phyloP scores from a whole-genome alignment of 768 basidiomycete genomes.

The Tylopilus subfusipes region DNA sequence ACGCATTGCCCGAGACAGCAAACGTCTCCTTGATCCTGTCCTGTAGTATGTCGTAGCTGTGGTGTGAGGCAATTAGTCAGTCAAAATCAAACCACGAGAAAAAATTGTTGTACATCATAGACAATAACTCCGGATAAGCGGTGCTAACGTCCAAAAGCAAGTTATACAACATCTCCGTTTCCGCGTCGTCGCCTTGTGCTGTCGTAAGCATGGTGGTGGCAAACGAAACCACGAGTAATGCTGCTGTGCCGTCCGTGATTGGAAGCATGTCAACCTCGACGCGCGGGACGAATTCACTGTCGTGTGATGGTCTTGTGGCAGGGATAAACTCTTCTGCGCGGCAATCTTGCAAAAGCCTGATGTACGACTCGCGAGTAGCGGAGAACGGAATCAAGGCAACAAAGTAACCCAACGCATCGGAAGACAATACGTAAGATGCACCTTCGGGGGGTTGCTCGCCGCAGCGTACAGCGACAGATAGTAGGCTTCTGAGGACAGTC shows the following conservation, averaged over 20 bases:
- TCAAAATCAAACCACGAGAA: not conserved
- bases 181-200: conserved; percentile 75
- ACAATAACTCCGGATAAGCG: conserved; percentile 66
- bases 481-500: conserved; percentile 56
- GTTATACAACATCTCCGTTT: conserved; percentile 76
- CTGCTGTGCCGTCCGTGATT: conserved; percentile 56
- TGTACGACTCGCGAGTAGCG: conserved; percentile 52
- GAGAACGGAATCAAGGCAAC: conserved; percentile 72
- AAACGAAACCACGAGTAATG: conserved; percentile 73
- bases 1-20: conserved; percentile 65
- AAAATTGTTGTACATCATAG: conserved; percentile 59
- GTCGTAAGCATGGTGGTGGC: conserved; percentile 69
- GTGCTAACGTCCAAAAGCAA: conserved; percentile 69
- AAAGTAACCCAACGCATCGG: conserved; percentile 74
- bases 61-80: conserved; percentile 5
- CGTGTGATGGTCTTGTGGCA: conserved; percentile 35
- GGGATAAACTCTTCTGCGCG: conserved; percentile 48
- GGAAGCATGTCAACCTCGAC: conserved; percentile 59
- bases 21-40: conserved; percentile 73
- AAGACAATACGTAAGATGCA: conserved; percentile 42
- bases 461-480: conserved; percentile 56
- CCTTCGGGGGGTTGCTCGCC: conserved; percentile 37
- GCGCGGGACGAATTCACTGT: conserved; percentile 47
- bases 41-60: conserved; percentile 71
- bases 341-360: conserved; percentile 60